Evolutionary conservation across 495 filamentous ascomycete species (phyloP), one percentile per base, ranked within the genome.

Genomic region (Aspergillus nidulans): DNA sequence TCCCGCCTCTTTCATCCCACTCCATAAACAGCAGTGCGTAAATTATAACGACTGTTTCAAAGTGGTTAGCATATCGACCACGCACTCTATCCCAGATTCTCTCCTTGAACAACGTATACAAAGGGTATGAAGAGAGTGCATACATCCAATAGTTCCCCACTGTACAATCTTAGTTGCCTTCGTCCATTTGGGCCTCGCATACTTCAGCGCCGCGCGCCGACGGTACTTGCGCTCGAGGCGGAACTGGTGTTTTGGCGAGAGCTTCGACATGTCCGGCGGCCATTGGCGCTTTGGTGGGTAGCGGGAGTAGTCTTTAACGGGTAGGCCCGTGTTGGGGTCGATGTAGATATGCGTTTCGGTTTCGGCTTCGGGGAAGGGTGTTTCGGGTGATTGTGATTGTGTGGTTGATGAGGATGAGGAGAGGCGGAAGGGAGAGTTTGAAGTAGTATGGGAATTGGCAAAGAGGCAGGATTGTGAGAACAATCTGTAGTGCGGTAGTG

Each of bases 231-330:
- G 69, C 53, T 77, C 73, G 23, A 75, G 69, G 5, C 85, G 81
- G 71, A 97, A 94, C 67, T 97, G 88, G 61, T 97, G 85, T 65
- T 88, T 91, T 15, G 75, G 70, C 4, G 85, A 83, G 46, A 99
- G 81, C 64, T 88, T 86, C 46, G 74, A 73, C 77, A 97, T 91
- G 69, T 97, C 90, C 2, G 94, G 94, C 19, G 94, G 94, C 95
- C 95, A 99, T 68, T 82, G 70, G 55, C 85, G 87, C 68, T 91
- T 90, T n/a, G 89, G 86, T 66, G 82, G 85, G 79, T 87, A 91
- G 1, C 74, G 81, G 59, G 81, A 85, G 57, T 75, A 73, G 48
- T 67, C 63, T 28, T 53, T 64, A 3, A 34, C 30, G 4, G 30
- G 30, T 6, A 34, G 30, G 21, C 21, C 42, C 3, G 39, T 41